phyloP scores from a whole-genome alignment of 352 stramenopile species.

The Globisporangium alternatum region DNA sequence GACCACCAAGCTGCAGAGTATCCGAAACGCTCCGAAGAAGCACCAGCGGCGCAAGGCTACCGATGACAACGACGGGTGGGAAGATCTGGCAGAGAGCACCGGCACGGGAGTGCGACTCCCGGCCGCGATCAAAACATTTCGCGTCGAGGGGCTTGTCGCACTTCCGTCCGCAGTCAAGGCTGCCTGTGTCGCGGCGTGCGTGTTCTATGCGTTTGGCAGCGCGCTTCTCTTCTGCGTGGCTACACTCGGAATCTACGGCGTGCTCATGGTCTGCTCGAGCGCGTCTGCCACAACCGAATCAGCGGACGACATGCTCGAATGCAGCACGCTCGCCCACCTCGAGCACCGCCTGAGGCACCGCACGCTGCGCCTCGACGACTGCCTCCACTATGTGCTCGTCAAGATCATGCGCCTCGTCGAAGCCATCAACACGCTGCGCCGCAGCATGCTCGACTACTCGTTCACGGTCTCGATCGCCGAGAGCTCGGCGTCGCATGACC shows the following conservation, averaged over 20 bases:
- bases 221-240: conserved; percentile 15
- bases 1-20: conserved; percentile 1
- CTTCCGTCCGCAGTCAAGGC: conserved; percentile 9
- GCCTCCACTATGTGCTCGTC: conserved; percentile 15
- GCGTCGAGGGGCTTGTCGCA: conserved; percentile 11
- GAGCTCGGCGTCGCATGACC: conserved; percentile 11
- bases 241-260: conserved; percentile 1
- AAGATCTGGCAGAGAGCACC: conserved; percentile 10
- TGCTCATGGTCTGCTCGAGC: conserved; percentile 7
- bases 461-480: conserved; percentile 15
- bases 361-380: conserved; percentile 10
- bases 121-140: conserved; percentile 10
- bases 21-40: conserved; percentile 8
- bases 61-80: conserved; percentile 8
- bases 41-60: background rate
- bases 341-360: conserved; percentile 7
- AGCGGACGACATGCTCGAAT: conserved; percentile 19
- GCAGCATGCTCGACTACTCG: conserved; percentile 23
- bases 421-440: conserved; percentile 13
- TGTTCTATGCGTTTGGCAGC: conserved; percentile 16
- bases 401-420: conserved; percentile 18
- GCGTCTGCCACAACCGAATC: conserved; percentile 5
- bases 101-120: background rate
- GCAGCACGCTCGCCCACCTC: conserved; percentile 15
- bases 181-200: conserved; percentile 5